These are phyloP conservation scores for Scheffersomyces cryptocercus DNA, from an alignment of 1,139 yeast genomes.

Conservation along the genomic window DNA sequence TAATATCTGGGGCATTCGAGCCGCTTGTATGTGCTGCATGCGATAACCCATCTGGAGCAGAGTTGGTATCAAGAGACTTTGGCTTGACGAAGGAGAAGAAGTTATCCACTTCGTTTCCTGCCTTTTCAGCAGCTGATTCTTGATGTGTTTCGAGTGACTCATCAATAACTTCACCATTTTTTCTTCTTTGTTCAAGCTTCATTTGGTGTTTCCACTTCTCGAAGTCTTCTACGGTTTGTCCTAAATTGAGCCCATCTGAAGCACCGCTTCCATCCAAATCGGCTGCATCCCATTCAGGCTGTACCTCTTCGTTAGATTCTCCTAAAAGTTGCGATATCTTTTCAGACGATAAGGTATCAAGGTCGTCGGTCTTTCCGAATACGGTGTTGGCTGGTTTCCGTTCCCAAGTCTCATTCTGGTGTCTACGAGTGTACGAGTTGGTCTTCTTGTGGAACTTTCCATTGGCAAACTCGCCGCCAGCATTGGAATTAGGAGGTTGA, in stretches of 20 bases:
- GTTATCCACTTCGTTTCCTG: constrained; percentile 51
- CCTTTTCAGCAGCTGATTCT: constrained; percentile 17
- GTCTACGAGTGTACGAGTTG: constrained; percentile 13
- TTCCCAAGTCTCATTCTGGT: constrained; percentile 30
- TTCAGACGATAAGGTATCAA: constrained; percentile 30
- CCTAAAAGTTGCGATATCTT: constrained; percentile 35
- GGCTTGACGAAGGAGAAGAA: constrained; percentile 52
- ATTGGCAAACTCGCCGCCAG: constrained; percentile 1
- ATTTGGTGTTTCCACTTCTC: constrained; percentile 68
- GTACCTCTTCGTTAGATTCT: constrained; percentile 44
- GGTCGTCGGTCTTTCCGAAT: constrained; percentile 22
- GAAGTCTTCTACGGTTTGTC: constrained; percentile 67
- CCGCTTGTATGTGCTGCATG: neutral
- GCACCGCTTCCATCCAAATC: constrained; percentile 17
- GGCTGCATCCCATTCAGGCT: constrained; percentile 55
- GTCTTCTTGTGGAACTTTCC: constrained; percentile 13
- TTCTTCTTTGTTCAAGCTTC: constrained; percentile 56
- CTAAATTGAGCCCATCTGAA: constrained; percentile 39
- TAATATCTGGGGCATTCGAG: neutral
- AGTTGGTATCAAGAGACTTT: constrained; percentile 6
- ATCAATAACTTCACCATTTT: constrained; percentile 41
- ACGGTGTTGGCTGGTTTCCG: constrained; percentile 23
- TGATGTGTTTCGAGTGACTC: constrained; percentile 3
- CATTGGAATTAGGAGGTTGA: constrained; percentile 2
- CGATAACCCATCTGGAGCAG: constrained; percentile 3